A percentile compares a stretch with the other conserved stretches of the same genome.
phyloP scores from a whole-genome alignment of 1,284 basidiomycete genomes.

The Pseudozyma hubeiensis region DNA sequence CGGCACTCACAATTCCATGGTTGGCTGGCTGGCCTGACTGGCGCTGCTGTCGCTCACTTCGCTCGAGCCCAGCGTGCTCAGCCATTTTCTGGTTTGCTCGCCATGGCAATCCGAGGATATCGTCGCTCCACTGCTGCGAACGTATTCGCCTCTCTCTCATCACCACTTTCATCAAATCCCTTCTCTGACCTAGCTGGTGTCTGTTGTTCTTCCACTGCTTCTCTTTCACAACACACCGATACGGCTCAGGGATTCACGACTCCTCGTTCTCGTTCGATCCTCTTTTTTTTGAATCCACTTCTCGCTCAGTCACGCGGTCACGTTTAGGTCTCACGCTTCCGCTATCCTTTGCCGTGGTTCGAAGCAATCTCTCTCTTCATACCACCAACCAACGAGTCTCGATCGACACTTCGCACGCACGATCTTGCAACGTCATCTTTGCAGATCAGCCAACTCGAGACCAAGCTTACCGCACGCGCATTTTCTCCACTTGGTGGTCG shows the following conservation, averaged over 20 bases:
- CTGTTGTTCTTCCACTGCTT: background rate
- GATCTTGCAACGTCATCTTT: background rate
- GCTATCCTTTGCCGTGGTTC: slow-evolving; percentile 2
- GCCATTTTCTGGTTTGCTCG: slow-evolving; percentile 7
- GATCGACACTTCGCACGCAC: background rate
- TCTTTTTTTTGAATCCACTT: background rate
- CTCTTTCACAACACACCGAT: slow-evolving; percentile 11
- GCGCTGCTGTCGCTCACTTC: background rate
- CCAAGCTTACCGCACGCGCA: slow-evolving; percentile 3
- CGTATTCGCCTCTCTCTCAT: slow-evolving; percentile 7
- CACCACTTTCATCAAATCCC: slow-evolving; percentile 20
- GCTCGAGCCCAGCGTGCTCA: background rate
- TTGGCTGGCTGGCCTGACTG: too few relatives aligned
- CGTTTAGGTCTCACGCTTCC: slow-evolving; percentile 9
- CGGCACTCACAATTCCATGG: background rate
- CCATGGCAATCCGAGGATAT: slow-evolving; percentile 26
- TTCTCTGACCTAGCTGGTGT: slow-evolving; percentile 13
- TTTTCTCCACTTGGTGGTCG: background rate
- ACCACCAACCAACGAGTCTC: background rate
- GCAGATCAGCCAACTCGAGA: background rate
- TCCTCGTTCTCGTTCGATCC: background rate
- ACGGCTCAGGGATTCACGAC: slow-evolving; percentile 3
- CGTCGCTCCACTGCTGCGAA: background rate
- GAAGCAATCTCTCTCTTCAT: slow-evolving; percentile 7
- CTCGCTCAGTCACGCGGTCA: slow-evolving; percentile 22